phyloP scores from a whole-genome alignment of 768 basidiomycete genomes.

The Boletus tylopilopsis region DNA sequence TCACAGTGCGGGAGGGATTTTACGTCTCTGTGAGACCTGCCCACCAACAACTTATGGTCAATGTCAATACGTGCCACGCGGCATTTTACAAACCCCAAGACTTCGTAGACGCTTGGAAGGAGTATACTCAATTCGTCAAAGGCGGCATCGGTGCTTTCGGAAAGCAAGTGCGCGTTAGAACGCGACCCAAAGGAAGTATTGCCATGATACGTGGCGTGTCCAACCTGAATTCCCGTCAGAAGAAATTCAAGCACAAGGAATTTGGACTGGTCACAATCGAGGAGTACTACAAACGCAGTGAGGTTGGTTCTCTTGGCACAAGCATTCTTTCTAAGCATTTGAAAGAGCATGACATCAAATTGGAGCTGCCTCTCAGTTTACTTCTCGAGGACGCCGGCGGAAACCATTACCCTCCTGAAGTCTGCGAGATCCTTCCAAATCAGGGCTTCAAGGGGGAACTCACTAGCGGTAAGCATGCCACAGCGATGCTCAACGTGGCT shows the following conservation, averaged over 20 bases:
- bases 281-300: conserved; percentile 43
- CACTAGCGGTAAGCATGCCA: conserved; percentile 39
- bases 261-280: conserved; percentile 38
- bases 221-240: conserved; percentile 31
- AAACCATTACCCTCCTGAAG: conserved; percentile 41
- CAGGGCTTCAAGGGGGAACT: conserved; percentile 48
- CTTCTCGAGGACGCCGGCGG: conserved; percentile 39
- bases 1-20: conserved; percentile 51
- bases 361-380: conserved; percentile 35
- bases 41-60: conserved; percentile 48
- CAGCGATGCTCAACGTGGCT: conserved; percentile 44
- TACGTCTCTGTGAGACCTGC: conserved; percentile 39
- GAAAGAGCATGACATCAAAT: conserved; percentile 37
- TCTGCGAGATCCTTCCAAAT: conserved; percentile 43
- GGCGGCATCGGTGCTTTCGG: conserved; percentile 55
- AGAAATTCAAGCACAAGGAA: conserved; percentile 39
- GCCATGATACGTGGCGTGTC: conserved; percentile 60
- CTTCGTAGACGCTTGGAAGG: conserved; percentile 37
- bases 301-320: conserved; percentile 4
- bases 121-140: conserved; percentile 42
- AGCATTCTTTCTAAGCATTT: neutral
- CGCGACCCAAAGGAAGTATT: conserved; percentile 60
- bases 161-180: conserved; percentile 59
- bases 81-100: conserved; percentile 44
- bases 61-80: conserved; percentile 49